These are phyloP conservation scores for Lasiosphaeria miniovina DNA, from an alignment of 495 filamentous ascomycete genomes.

Conservation along the genomic window DNA sequence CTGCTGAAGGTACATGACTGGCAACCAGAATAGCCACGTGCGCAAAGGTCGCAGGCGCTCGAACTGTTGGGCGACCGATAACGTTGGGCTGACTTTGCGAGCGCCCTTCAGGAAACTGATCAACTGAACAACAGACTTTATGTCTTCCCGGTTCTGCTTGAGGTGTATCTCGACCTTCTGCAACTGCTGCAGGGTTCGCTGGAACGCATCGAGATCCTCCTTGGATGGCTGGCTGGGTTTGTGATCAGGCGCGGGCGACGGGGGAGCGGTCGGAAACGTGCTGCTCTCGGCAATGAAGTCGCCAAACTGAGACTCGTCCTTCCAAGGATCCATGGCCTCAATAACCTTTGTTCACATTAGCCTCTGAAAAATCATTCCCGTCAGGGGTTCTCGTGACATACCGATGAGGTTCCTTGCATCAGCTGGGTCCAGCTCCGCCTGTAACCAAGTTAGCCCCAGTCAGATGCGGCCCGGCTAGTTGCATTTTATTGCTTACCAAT, in stretches of 20 bases:
- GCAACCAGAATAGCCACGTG: constrained; percentile 94
- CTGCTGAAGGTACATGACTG: constrained; percentile 62
- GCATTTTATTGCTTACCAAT: constrained; percentile 71
- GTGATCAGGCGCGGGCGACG: constrained; percentile 57
- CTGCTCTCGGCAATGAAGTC: constrained; percentile 77
- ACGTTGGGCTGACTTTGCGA: constrained; percentile 67
- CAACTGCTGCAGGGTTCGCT: constrained; percentile 64
- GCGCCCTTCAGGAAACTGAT: constrained; percentile 78
- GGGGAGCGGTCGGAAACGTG: constrained; percentile 60
- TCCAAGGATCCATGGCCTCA: constrained; percentile 90
- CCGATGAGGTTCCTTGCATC: constrained; percentile 86
- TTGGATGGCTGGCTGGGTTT: constrained; percentile 56
- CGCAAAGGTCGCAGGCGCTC: constrained; percentile 80
- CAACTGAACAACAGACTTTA: constrained; percentile 72
- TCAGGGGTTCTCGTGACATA: constrained; percentile 40
- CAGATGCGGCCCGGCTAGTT: constrained; percentile 24
- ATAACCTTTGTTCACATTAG: constrained; percentile 58
- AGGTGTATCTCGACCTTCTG: constrained; percentile 68
- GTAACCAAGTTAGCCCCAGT: constrained; percentile 33
- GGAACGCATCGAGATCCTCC: constrained; percentile 66
- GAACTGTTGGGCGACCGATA: constrained; percentile 77
- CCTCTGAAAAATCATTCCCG: not conserved
- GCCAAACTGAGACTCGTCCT: constrained; percentile 78
- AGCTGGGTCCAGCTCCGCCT: constrained; percentile 90
- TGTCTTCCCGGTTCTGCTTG: constrained; percentile 68